Conservation (phyloP, 148 eudicot genomes). For the Chenopodium album region DNA sequence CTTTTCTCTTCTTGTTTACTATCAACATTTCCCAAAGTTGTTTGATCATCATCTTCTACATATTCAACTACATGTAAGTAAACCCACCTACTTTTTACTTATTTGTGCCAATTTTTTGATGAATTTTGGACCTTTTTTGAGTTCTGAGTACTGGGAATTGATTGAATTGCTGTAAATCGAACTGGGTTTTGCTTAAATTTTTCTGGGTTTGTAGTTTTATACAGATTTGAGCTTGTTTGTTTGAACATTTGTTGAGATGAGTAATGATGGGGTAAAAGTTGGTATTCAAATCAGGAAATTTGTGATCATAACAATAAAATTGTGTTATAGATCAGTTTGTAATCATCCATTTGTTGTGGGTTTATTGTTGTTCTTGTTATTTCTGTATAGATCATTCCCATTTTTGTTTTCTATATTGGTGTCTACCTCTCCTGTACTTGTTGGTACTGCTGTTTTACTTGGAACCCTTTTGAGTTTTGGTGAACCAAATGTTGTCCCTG, state of each 20-base stretch:
- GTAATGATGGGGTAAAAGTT: slow-evolving; percentile 36
- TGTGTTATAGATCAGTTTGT: slow-evolving; percentile 49
- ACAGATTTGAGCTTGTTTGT: slow-evolving; percentile 17
- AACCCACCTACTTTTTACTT: neutral
- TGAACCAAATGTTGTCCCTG: slow-evolving; percentile 43
- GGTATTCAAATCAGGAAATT: slow-evolving; percentile 42
- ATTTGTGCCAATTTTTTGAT: neutral
- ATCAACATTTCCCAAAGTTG: neutral
- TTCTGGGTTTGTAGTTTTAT: slow-evolving; percentile 14
- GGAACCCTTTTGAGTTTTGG: slow-evolving; percentile 78
- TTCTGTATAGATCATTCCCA: slow-evolving; percentile 58
- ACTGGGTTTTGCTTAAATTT: neutral
- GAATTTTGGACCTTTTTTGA: neutral
- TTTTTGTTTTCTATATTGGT: slow-evolving; percentile 56
- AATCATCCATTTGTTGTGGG: slow-evolving; percentile 67
- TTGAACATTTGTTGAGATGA: slow-evolving; percentile 26
- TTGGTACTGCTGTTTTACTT: slow-evolving; percentile 70
- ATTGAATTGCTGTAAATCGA: neutral
- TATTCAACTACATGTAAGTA: slow-evolving; percentile 4
- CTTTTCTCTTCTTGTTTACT: neutral
- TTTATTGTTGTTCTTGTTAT: slow-evolving; percentile 38
- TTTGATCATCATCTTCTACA: slow-evolving; percentile 8
- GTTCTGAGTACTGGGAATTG: neutral
- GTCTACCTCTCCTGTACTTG: slow-evolving; percentile 68
- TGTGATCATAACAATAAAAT: slow-evolving; percentile 37